Base-by-base conservation (phyloP, 208 protist genomes). In the Balamuthia mandrillaris region DNA sequence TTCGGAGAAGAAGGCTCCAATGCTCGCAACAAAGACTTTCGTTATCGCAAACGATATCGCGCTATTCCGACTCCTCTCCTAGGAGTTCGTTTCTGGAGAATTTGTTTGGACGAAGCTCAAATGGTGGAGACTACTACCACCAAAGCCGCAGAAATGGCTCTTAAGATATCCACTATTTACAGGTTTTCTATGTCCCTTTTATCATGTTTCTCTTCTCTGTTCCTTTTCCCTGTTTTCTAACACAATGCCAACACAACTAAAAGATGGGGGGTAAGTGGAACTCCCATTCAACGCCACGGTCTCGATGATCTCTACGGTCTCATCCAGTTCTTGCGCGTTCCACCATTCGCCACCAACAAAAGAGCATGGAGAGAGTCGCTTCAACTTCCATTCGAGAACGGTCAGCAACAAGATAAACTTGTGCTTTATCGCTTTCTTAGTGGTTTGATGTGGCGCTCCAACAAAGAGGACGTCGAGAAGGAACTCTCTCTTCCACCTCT, bases 271-370 rank as follows among this genome's bases (percentile, higher is more conserved):
- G 72, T 81, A 12, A 81, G 72, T n/a, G 72, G 72, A 10, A 81
- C 72, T 41, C 72, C 72, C 29, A 81, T 81, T 5, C 63, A 72
- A 29, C n/a, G 72, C 35, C 39, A 39, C 29, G 61, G 61, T 27
- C 45, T 90, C 2, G 54, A 85, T 49, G 87, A 90, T 49, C 66
- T 90, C 7, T 75, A 66, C 85, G 61, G 74, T 0, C 16, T 90
- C n/a, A 35, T 90, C 33, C 33, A 74, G 27, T 90, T 88, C 29
- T 9, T 90, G 1, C 6, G 52, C 45, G 33, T 60, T 6, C 5
- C n/a, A 37, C 72, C 72, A 12, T 81, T 61, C 35, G 72, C 52
- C 47, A 58, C 3, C 44, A 2, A 21, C 24, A 37, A n/a, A n/a
- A n/a, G n/a, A 12, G 35, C 60, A 31, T 81, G 72, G 72, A 21